Evolutionary conservation across 306 rosid genomes (phyloP), one percentile per base, ranked within the genome.

Genomic region (Astragalus glycyphyllos): DNA sequence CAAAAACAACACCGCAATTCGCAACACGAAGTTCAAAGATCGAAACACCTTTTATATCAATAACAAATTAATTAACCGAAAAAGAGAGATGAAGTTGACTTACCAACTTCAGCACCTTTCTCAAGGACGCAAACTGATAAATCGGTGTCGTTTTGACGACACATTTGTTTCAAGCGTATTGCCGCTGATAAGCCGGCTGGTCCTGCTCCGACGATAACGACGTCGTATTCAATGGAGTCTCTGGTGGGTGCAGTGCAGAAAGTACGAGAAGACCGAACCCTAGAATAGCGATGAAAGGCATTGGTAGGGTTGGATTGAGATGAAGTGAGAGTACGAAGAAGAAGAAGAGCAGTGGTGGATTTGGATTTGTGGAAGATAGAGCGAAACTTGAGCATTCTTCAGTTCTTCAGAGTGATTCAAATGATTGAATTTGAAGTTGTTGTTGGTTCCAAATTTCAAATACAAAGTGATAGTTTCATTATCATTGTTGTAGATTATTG

Each of bases 111-210:
- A 48, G 96, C 85, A 45, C 96, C 97, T 84, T 93, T 93, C 84
- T 90, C 98, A 41, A 93, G 90, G 17, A 93, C 94, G 56, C 98
- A 93, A 1, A 93, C 98, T 0, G 97, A 88, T 7, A 93, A 79
- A 59, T 90, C 90, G 44, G 85, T 74, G 15, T 40, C 85, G 10
- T 77, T 88, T 7, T 90, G 84, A 37, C 46, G 68, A 79, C 97
- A 93, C 72, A 93, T 34, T 75, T 93, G 98, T 81, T 90, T 93
- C 44, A 93, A 41, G 38, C 90, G 84, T 37, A 93, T 90, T 16
- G 97, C 97, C 3, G 98, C 98, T 6, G 98, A 90, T 72, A 93
- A 78, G 26, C 98, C 97, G 11, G 98, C 96, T 6, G 97, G 97
- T 57, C 98, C 98, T 0, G 98, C 98, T 35, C 98, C 98, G 68